Base-by-base conservation (phyloP, 441 rosid species). In the Cnidoscolus chayamansa region DNA sequence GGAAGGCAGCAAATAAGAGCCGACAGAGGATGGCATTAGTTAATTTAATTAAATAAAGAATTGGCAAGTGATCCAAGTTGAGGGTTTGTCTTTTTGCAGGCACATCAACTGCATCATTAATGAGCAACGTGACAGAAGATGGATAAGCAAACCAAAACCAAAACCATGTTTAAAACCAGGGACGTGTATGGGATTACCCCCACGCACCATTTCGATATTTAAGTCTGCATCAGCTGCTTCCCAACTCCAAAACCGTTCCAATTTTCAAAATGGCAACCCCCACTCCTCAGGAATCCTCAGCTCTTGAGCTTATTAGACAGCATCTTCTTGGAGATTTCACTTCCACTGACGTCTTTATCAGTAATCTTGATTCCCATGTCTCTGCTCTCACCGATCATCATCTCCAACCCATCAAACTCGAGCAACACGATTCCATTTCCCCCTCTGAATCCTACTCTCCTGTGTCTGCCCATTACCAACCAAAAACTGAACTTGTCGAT, bases 301-400 rank as follows among this genome's bases (percentile, higher is more conserved):
- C 65, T 40, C 63, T 82, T 20, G 90, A 87, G 10, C 75, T 82
- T 60, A 80, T 84, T 15, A 81, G 79, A n/a, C 84, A 89, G 31
- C 82, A 85, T 74, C 87, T 89, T 25, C 86, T 87, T 4, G 92
- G 80, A 30, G 94, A 89, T 58, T 81, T 87, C 68, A 59, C 72
- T 59, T 80, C 87, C 58, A 63, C 85, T 10, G 89, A 85, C 66
- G 83, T 72, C 58, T 78, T 84, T 37, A 73, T 84, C 10, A 60
- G 79, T 19, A 81, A 50, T 72, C 82, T 86, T 51, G 84, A 79
- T 47, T 63, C 79, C 62, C 74, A 59, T 62, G 10, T 79, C 63
- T 77, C 85, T 53, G 47, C 58, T 59, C 12, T 67, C 32, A 3
- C 25, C 25, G 25, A 56, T 17, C 19, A 19, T 3, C 11, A 65